phyloP scores from a whole-genome alignment of 2,329 filamentous ascomycete genomes.

The Alternaria sp. region DNA sequence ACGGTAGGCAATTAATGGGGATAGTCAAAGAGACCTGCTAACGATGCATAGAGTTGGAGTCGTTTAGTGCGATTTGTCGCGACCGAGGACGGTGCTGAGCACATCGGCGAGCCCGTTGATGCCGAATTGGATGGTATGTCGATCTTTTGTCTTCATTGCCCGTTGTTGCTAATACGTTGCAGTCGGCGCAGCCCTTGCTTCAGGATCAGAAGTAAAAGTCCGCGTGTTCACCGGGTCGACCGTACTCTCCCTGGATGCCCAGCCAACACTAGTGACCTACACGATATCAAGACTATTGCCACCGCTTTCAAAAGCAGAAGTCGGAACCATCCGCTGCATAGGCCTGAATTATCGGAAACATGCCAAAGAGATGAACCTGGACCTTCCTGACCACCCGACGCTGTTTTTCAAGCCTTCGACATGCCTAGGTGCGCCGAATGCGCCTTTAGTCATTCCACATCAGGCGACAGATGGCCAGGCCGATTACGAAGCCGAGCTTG shows the following conservation, averaged over 20 bases:
- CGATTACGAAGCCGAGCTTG: constrained; percentile 32
- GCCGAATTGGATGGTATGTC: constrained; percentile 14
- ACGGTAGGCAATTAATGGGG: not conserved
- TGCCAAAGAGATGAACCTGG: constrained; percentile 23
- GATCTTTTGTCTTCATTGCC: not conserved
- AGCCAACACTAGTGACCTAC: constrained; percentile 12
- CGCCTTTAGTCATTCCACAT: constrained; percentile 15
- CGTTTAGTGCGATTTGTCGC: constrained; percentile 24
- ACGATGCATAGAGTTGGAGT: constrained; percentile 11
- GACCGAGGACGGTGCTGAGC: constrained; percentile 16
- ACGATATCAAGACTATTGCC: constrained; percentile 31
- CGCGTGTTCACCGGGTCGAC: constrained; percentile 14
- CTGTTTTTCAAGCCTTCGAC: constrained; percentile 29
- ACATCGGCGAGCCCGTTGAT: constrained; percentile 21
- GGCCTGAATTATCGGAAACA: constrained; percentile 50
- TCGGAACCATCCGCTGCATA: constrained; percentile 54
- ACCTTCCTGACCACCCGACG: constrained; percentile 16
- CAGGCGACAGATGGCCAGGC: constrained; percentile 17
- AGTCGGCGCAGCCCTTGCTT: constrained; percentile 22
- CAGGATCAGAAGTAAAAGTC: constrained; percentile 8
- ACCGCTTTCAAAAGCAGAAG: constrained; percentile 44
- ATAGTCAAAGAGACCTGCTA: not conserved
- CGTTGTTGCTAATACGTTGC: not conserved
- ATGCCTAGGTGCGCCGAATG: constrained; percentile 15
- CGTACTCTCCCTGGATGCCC: constrained; percentile 1